phyloP scores from a whole-genome alignment of 257 asterid species.

The Orobanche coerulescens region DNA sequence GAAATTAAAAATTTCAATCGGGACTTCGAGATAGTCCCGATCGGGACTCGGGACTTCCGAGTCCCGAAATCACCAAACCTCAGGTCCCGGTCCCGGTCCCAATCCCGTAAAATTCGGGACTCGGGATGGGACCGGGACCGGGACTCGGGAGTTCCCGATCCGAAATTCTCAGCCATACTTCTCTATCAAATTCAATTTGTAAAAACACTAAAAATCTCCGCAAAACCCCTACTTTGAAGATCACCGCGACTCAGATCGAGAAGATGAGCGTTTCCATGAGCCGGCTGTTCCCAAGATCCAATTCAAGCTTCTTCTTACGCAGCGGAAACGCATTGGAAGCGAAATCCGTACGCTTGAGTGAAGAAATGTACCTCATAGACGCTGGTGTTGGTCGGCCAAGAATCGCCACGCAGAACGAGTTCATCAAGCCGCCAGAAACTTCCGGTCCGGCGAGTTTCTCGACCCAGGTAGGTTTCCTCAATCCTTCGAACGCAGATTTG shows the following conservation, averaged over 20 bases:
- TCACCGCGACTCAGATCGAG: not conserved
- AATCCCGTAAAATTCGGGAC: no score
- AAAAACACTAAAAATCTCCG: conserved; percentile 21
- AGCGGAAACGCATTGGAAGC: conserved; percentile 37
- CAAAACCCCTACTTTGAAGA: not conserved
- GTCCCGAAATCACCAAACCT: no score
- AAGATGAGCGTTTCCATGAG: conserved; percentile 46
- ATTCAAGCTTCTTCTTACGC: conserved; percentile 41
- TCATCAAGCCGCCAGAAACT: conserved; percentile 21
- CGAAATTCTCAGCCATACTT: no score
- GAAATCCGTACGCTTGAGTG: conserved; percentile 33
- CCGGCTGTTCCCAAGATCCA: conserved; percentile 37
- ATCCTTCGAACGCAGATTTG: conserved; percentile 23
- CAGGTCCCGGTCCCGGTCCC: no score
- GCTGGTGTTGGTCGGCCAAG: conserved; percentile 39
- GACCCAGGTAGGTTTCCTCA: conserved; percentile 35
- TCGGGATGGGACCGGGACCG: no score
- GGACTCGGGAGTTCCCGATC: no score
- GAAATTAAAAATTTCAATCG: no score
- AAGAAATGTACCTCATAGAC: conserved; percentile 38
- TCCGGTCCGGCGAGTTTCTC: conserved; percentile 26
- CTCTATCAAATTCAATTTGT: not conserved
- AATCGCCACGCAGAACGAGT: conserved; percentile 33
- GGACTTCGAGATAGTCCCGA: no score
- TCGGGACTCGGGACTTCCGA: no score